Base-by-base conservation (phyloP, 1,284 basidiomycete species). In the Golubevia sp. region DNA sequence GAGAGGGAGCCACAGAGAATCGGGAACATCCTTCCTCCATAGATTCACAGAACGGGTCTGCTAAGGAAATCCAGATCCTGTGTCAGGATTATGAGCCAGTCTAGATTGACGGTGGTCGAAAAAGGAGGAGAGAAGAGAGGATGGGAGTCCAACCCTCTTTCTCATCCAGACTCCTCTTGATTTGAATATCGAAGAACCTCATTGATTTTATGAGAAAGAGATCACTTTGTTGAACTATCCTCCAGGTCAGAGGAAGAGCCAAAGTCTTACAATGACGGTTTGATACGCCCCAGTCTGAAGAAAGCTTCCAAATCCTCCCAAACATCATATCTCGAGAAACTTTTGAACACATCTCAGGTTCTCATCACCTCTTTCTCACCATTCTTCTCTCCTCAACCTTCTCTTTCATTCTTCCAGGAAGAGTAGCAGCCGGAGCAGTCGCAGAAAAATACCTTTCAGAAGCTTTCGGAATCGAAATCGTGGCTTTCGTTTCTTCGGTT, bases 351-450 rank as follows among this genome's bases (percentile, higher is more conserved):
- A 18, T 49, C 18, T 49, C 48, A 18, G 18, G 48, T 49, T 49
- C n/a, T 49, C 20, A 49, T 1, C 18, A 49, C 48, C 48, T 49
- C 48, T 18, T 18, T 49, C 48, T 49, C 48, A 49, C 48, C 48
- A 18, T n/a, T n/a, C n/a, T n/a, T 44, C 61, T 52, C 27, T 34
- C 8, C 20, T 27, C 49, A 49, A 26, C 6, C 21, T 18, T 26
- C 38, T 30, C 54, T 26, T 49, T 15, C n/a, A n/a, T 1, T 11
- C 23, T 1, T 34, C 49, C 76, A 93, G 93, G 92, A 23, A 91
- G 96, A 65, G 97, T 99, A 34, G 97, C 97, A 13, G 97, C 97
- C 2, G 97, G 97, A 55, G 94, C 97, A 4, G 96, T 99, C 70
- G 97, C 97, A 1, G 97, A 99, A 85, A 94, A 91, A 85, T 99